phyloP scores from a whole-genome alignment of 2,329 filamentous ascomycete species.

The Sporothrix luriei region DNA sequence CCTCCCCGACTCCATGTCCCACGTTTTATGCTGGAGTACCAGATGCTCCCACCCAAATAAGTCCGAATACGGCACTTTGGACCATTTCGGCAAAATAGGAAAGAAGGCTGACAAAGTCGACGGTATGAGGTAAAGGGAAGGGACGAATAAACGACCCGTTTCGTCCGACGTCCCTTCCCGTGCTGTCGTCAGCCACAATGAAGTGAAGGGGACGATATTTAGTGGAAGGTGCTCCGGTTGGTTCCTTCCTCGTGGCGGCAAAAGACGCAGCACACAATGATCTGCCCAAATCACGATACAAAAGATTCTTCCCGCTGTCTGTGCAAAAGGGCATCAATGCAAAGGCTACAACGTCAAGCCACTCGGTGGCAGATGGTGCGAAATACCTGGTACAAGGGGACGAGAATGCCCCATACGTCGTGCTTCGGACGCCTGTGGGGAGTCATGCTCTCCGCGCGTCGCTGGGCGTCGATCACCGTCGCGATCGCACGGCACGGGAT shows the following conservation, averaged over 20 bases:
- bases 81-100: not conserved
- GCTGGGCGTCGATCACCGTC: conserved; percentile 20
- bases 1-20: not conserved
- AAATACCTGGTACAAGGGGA: not conserved
- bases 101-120: not conserved
- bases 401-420: not conserved
- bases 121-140: not conserved
- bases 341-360: not conserved
- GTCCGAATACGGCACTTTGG: not conserved
- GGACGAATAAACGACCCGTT: not conserved
- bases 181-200: not conserved
- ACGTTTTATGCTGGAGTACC: not conserved
- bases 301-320: not conserved
- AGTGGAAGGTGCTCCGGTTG: not conserved
- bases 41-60: not conserved
- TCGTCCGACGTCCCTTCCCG: not conserved
- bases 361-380: not conserved
- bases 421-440: not conserved
- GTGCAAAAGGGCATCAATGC: not conserved
- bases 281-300: not conserved
- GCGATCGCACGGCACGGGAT: conserved; percentile 22
- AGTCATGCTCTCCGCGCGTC: conserved; percentile 7
- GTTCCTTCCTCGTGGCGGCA: not conserved
- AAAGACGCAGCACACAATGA: not conserved
- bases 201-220: not conserved